Evolutionary conservation across 495 filamentous ascomycete species (phyloP), one percentile per base, ranked within the genome.

Genomic region (Penicillium verhagenii): DNA sequence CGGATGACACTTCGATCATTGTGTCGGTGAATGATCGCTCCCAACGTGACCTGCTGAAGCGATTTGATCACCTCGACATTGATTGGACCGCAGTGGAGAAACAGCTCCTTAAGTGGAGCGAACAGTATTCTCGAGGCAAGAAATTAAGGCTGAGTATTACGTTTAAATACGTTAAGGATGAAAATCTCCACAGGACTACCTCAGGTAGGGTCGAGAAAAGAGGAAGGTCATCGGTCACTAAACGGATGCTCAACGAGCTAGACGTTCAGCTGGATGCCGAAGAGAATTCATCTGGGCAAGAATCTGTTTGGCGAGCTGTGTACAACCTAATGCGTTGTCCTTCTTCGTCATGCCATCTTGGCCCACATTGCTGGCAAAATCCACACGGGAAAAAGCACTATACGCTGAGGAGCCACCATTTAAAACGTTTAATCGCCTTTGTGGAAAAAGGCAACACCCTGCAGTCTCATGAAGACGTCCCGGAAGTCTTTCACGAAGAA

Each of bases 261-360:
- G 70, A 58, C 56, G 70, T 47, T 45, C 59, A 56, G 70, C 59
- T 20, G 61, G 69, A 67, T 64, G 60, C 49, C 58, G 54, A 63
- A 35, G 52, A 69, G 29, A 33, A 63, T 8, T 44, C 43, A 2
- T 62, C 56, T 6, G 59, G 66, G 11, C 40, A 61, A 46, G 5
- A 54, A n/a, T 44, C 52, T 1, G 33, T 64, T 53, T 72, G 55
- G 58, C 52, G 56, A 13, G 51, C 56, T 49, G 53, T 72, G 0
- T 72, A 68, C 21, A 63, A 42, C 37, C 53, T 59, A 33, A 66
- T 72, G 56, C 47, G 50, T 21, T 72, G 57, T 58, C 49, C 56
- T 50, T 59, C 63, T 3, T 33, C 56, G 6, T 48, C 54, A 28
- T 70, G 57, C 23, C 45, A 68, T 14, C 26, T 57, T 14, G 58